Evolutionary conservation across 2,329 filamentous ascomycete species (phyloP).

Genomic region (Trichophaea hybrida): DNA sequence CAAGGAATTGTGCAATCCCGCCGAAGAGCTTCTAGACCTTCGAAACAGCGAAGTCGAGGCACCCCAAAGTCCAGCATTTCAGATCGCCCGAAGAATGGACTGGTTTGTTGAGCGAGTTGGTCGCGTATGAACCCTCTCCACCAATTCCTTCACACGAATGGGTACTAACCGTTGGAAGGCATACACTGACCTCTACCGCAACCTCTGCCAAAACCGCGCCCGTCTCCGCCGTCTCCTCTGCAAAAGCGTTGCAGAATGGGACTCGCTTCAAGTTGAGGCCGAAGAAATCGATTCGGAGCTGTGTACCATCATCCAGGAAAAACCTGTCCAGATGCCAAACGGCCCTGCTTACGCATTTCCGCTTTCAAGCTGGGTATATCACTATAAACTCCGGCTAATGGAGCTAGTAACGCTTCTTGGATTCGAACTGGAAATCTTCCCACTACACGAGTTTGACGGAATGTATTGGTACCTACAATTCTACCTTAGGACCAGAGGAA

Average conservation of each 20-base stretch:
- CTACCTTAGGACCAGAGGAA: constrained; percentile 51
- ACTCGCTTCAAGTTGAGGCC: constrained; percentile 61
- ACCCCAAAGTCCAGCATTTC: constrained; percentile 56
- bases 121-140: constrained; percentile 30
- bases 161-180: constrained; percentile 36
- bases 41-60: constrained; percentile 63
- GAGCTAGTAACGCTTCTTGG: constrained; percentile 79
- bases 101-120: constrained; percentile 43
- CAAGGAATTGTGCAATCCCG: constrained; percentile 59
- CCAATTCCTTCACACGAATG: neutral
- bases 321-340: constrained; percentile 40
- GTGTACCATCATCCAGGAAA: constrained; percentile 46
- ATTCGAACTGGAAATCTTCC: constrained; percentile 85
- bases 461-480: constrained; percentile 89
- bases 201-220: constrained; percentile 78
- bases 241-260: constrained; percentile 71
- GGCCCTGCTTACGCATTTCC: constrained; percentile 53
- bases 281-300: constrained; percentile 61
- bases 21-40: constrained; percentile 54
- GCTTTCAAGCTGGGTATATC: constrained; percentile 75
- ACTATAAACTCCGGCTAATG: constrained; percentile 80
- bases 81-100: constrained; percentile 61
- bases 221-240: constrained; percentile 78
- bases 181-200: constrained; percentile 71
- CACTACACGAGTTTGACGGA: constrained; percentile 63